A percentile compares a stretch with the other conserved stretches of the same genome.
phyloP scores from a whole-genome alignment of 2,329 filamentous ascomycete species.

The Trichoderma polysporum region DNA sequence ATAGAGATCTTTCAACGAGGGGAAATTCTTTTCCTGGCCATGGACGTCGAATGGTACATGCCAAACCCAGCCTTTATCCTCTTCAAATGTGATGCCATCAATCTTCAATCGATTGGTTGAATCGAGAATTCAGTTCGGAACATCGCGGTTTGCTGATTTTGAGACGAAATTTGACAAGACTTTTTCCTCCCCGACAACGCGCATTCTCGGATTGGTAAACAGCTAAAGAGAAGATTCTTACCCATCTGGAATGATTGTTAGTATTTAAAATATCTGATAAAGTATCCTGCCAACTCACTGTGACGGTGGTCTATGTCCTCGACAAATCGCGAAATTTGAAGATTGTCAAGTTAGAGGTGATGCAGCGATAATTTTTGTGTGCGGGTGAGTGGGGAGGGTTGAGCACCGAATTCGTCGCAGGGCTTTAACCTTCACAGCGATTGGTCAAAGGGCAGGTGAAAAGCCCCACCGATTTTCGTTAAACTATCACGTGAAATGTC shows the following conservation, averaged over 20 bases:
- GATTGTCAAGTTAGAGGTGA: constrained; percentile 41
- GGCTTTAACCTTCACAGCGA: constrained; percentile 39
- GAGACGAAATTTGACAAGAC: neutral
- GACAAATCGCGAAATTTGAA: constrained; percentile 44
- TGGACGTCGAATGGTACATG: neutral
- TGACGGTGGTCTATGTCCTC: constrained; percentile 48
- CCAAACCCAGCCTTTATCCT: neutral
- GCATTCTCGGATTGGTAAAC: constrained; percentile 14
- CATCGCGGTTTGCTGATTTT: neutral
- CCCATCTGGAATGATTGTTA: constrained; percentile 56
- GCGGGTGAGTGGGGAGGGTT: constrained; percentile 42
- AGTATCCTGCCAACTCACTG: constrained; percentile 45
- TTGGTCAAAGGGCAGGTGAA: constrained; percentile 29
- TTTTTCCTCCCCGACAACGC: constrained; percentile 19
- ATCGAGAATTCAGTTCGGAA: neutral
- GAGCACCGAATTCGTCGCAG: constrained; percentile 34
- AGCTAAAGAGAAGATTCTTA: constrained; percentile 45
- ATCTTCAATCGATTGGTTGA: neutral
- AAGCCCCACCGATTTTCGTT: constrained; percentile 21
- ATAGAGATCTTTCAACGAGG: neutral
- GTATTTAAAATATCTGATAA: constrained; percentile 38
- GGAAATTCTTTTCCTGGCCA: neutral
- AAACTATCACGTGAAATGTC: constrained; percentile 27
- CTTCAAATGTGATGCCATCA: neutral
- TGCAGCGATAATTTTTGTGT: constrained; percentile 45